Conservation (phyloP, 2,329 filamentous ascomycete genomes). For the Neopestalotiopsis clavispora region DNA sequence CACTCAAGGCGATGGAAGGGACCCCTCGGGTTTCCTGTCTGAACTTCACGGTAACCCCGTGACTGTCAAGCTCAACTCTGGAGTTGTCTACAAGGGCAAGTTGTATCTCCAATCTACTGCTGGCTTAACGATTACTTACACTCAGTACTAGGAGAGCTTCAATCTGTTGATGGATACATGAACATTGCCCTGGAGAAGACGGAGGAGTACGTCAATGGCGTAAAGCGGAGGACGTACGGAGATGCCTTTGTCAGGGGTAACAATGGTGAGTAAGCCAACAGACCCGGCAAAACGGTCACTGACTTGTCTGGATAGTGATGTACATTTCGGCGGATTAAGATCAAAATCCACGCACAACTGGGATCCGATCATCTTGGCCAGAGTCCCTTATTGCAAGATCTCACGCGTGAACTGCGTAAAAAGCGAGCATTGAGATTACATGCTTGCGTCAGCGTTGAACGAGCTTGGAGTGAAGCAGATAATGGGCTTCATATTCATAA, state of each 20-base stretch:
- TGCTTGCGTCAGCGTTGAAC: not conserved
- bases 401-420: not conserved
- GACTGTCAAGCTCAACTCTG: slow-evolving; percentile 98
- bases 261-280: slow-evolving; percentile 68
- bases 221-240: slow-evolving; percentile 81
- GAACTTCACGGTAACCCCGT: slow-evolving; percentile 95
- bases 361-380: not conserved
- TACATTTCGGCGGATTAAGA: slow-evolving; percentile 69
- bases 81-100: slow-evolving; percentile 93
- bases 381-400: not conserved
- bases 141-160: slow-evolving; percentile 74
- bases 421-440: not conserved
- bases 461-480: not conserved
- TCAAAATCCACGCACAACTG: not conserved
- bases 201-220: slow-evolving; percentile 86
- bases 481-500: not conserved
- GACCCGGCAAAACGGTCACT: not conserved
- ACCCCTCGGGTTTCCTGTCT: slow-evolving; percentile 90
- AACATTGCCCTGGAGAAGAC: slow-evolving; percentile 98
- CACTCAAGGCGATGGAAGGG: slow-evolving; percentile 75
- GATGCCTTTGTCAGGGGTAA: slow-evolving; percentile 97
- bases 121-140: not conserved
- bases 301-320: slow-evolving; percentile 56
- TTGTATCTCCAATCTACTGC: slow-evolving; percentile 4
- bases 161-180: slow-evolving; percentile 99